A percentile compares a stretch with the other conserved stretches of the same genome.
phyloP scores from a whole-genome alignment of 1,284 basidiomycete genomes.

The Ganoderma sp. region DNA sequence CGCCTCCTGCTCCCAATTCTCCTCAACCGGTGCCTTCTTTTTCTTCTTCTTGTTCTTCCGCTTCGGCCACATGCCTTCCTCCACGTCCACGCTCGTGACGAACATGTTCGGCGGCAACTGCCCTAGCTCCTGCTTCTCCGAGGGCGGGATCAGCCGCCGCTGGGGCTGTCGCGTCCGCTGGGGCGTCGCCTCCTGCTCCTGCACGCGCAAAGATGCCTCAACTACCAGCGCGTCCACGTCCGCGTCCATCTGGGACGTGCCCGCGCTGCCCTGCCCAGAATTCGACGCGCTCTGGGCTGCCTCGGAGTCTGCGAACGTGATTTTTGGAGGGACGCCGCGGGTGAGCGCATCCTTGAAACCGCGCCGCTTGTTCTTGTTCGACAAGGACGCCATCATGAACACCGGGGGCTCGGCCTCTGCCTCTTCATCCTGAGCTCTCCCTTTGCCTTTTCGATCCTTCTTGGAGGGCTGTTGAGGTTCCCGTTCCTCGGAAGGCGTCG shows the following conservation, averaged over 20 bases:
- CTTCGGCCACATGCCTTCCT: conserved; percentile 47
- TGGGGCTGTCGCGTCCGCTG: conserved; percentile 37
- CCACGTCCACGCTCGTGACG: conserved; percentile 72
- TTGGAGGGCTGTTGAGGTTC: not conserved
- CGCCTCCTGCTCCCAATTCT: conserved; percentile 19
- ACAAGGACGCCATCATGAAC: conserved; percentile 62
- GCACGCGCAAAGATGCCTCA: conserved; percentile 33
- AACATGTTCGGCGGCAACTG: conserved; percentile 65
- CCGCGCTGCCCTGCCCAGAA: conserved; percentile 6
- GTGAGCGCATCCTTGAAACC: conserved; percentile 63
- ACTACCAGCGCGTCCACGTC: conserved; percentile 20
- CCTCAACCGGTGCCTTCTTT: conserved; percentile 20
- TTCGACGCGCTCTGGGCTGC: conserved; percentile 7
- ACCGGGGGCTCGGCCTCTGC: conserved; percentile 21
- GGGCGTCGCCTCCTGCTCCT: conserved; percentile 59
- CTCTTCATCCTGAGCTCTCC: not conserved
- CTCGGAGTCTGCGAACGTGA: conserved; percentile 54
- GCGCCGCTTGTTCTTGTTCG: conserved; percentile 78
- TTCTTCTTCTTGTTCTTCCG: conserved; percentile 33
- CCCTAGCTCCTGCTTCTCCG: conserved; percentile 57
- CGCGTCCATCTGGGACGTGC: conserved; percentile 20
- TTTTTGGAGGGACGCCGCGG: conserved; percentile 56
- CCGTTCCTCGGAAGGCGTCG: not conserved
- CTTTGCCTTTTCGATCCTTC: conserved; percentile 12
- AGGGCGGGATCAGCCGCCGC: conserved; percentile 64